Evolutionary conservation across 306 rosid genomes (phyloP).

Genomic region (Crataegus laevigata): DNA sequence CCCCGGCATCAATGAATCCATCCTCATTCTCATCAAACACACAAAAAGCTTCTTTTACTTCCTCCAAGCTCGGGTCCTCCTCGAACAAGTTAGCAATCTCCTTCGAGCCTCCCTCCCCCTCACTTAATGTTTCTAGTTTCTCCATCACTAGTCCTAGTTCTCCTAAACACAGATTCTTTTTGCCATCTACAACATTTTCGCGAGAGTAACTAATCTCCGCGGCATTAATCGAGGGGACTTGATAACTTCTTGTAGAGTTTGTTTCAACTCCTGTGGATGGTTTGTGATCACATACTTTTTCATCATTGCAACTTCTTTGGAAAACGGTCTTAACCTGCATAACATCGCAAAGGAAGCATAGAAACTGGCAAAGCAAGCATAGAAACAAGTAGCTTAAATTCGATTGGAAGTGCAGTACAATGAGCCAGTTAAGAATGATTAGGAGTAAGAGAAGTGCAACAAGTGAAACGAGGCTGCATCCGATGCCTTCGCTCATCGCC

Average conservation of each 20-base stretch:
- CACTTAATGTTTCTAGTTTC: not conserved
- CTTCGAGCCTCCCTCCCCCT: not conserved
- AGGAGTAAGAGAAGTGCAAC: not conserved
- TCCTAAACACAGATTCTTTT: constrained; percentile 5
- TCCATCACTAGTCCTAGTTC: constrained; percentile 25
- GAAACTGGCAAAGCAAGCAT: not conserved
- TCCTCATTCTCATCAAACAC: constrained; percentile 43
- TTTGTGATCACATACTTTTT: not conserved
- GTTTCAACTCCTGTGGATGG: not conserved
- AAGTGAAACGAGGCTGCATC: not conserved
- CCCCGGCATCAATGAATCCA: constrained; percentile 48
- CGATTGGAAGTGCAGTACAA: constrained; percentile 9
- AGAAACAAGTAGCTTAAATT: constrained; percentile 1
- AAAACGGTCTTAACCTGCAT: not conserved
- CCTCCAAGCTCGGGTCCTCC: constrained; percentile 33
- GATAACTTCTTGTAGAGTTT: not conserved
- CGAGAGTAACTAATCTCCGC: not conserved
- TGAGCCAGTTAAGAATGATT: not conserved
- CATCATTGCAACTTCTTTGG: not conserved
- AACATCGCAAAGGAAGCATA: not conserved
- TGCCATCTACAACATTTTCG: not conserved
- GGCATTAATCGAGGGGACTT: not conserved
- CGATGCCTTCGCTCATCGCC: not conserved
- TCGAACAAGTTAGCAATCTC: constrained; percentile 23
- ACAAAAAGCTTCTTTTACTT: constrained; percentile 39